Evolutionary conservation across 495 filamentous ascomycete species (phyloP), one percentile per base, ranked within the genome.

Genomic region (Thermochaetoides thermophila): DNA sequence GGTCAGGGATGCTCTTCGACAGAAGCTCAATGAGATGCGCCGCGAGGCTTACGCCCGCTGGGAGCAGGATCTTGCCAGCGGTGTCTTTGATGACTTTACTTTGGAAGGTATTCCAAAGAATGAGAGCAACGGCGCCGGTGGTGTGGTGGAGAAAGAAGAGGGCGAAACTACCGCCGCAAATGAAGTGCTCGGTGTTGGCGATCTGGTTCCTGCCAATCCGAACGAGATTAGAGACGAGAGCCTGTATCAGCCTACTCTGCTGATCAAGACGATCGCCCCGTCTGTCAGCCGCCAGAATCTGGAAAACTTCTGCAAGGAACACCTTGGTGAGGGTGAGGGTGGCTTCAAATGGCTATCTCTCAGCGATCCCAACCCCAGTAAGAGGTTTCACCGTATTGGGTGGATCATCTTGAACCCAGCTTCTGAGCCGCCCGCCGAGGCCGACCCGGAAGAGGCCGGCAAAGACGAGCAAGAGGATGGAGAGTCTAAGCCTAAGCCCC

Each of bases 261-360:
- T 99, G 26, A 94, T 99, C 61, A 99, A 99, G 61, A 99, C 89
- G 0, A 80, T 99, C 51, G 89, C 91, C 9, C 91, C 89, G 3
- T 87, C 87, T 40, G 91, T 99, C 29, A 92, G 80, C 46, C 78
- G 91, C n/a, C 74, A 74, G 12, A 94, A 93, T 47, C 72, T 99
- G 32, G 86, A 95, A 52, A 77, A 59, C 3, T 91, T 93, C 39
- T 92, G 84, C 59, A 85, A 81, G 46, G 84, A 92, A 54, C 81
- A 94, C 54, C 68, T 92, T 0, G 81, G 84, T 16, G 82, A 91
- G 42, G 71, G 71, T 15, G 75, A 85, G 39, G 84, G 86, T 34
- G 84, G 86, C 0, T 86, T 81, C 61, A 87, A 82, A 49, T 91
- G 81, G 76, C 64, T 92, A 7, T 93, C 84, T 34, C 67, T 96